Evolutionary conservation across 116 monocot species (phyloP), one percentile per base, ranked within the genome.

Genomic region (Trichopus zeylanicus): DNA sequence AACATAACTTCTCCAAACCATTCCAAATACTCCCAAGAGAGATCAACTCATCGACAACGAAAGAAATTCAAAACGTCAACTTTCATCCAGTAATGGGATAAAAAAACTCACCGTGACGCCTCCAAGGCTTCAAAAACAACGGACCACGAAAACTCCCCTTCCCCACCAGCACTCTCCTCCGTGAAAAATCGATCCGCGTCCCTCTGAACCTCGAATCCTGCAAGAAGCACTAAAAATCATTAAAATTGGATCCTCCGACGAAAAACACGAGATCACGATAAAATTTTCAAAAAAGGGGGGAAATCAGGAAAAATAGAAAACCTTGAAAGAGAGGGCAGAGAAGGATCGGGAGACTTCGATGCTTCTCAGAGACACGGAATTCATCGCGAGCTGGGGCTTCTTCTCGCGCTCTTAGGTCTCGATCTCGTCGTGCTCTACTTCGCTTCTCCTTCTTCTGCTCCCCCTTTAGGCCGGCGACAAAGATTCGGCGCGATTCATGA

Each of bases 191-290:
- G 21, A 20, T 21, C n/a, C n/a, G n/a, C n/a, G 20, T 9, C 24
- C 49, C 49, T 20, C 49, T 19, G 22, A 49, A 49, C 22, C 49
- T 49, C 49, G 49, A 49, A 7, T 49, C 49, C 49, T 49, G 21
- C 21, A n/a, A 49, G 5, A 49, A n/a, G n/a, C n/a, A n/a, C n/a
- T 49, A 49, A 49, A 22, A 22, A 19, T 22, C 19, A 49, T 21
- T 49, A 49, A 49, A 19, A 16, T 21, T 49, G 21, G 21, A 20
- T 19, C 10, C 34, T 35, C 34, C 5, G 8, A 4, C 19, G 7
- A 22, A 20, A n/a, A n/a, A n/a, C n/a, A n/a, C n/a, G n/a, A n/a
- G n/a, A n/a, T n/a, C n/a, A n/a, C n/a, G n/a, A n/a, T n/a, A n/a
- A n/a, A n/a, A n/a, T n/a, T n/a, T n/a, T n/a, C 16, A 49, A 49